Conservation (phyloP, 768 basidiomycete species). For the Dioszegia hungarica region DNA sequence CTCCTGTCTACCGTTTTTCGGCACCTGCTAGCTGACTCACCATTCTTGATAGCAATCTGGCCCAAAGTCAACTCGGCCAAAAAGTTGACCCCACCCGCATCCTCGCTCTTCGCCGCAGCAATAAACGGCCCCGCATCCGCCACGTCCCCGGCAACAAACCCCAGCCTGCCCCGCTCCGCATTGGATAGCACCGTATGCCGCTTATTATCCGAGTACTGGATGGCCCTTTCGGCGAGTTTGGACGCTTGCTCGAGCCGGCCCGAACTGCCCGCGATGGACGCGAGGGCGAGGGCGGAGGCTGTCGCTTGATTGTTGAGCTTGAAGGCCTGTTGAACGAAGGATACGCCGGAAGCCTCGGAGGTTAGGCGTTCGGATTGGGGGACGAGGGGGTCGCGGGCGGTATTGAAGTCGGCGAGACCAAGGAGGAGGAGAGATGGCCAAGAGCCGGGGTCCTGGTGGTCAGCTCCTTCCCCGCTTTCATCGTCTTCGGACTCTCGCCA, state of each 20-base stretch:
- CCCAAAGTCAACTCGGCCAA: slow-evolving; percentile 75
- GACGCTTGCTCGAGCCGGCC: slow-evolving; percentile 58
- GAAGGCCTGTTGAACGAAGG: slow-evolving; percentile 62
- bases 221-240: slow-evolving; percentile 87
- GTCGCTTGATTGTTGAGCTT: slow-evolving; percentile 33
- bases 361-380: slow-evolving; percentile 59
- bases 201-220: slow-evolving; percentile 80
- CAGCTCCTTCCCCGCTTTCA: neutral
- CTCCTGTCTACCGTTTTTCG: neutral
- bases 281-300: slow-evolving; percentile 37
- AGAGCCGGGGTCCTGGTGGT: slow-evolving; percentile 64
- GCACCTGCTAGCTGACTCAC: slow-evolving; percentile 50
- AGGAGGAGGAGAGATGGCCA: slow-evolving; percentile 77
- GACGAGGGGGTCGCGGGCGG: slow-evolving; percentile 67
- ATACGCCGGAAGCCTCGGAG: slow-evolving; percentile 23
- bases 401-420: slow-evolving; percentile 79
- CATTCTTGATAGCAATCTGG: slow-evolving; percentile 77
- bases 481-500: neutral
- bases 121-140: slow-evolving; percentile 68
- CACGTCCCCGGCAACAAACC: slow-evolving; percentile 63
- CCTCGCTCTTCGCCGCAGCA: slow-evolving; percentile 58
- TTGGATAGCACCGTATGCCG: slow-evolving; percentile 62
- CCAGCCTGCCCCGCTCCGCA: slow-evolving; percentile 81
- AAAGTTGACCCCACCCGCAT: slow-evolving; percentile 62
- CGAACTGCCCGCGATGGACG: slow-evolving; percentile 22